Evolutionary conservation across 176 grass and related monocot genomes (phyloP).

Genomic region (Eleusine coracana): DNA sequence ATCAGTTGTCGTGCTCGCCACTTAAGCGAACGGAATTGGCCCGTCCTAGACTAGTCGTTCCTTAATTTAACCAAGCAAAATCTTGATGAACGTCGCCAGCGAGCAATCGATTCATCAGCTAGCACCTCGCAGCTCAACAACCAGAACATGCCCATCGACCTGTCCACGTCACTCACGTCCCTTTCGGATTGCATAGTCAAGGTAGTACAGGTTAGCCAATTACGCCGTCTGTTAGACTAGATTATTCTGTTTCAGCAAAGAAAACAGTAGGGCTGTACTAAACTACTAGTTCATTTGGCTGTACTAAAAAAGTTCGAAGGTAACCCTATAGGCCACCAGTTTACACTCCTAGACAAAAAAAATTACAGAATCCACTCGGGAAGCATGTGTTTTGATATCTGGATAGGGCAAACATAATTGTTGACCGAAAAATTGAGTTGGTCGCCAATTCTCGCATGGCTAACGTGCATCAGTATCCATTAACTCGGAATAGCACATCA

Average conservation of each 20-base stretch:
- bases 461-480: too few species aligned
- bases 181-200: neutral
- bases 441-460: too few species aligned
- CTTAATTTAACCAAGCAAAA: conserved; percentile 26
- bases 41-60: conserved; percentile 7
- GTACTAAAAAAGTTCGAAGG: too few species aligned
- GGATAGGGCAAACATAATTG: too few species aligned
- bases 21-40: conserved; percentile 21
- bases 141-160: neutral
- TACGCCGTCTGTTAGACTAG: too few species aligned
- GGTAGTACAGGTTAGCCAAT: conserved; percentile 33
- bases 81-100: conserved; percentile 4
- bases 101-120: neutral
- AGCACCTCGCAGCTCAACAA: conserved; percentile 32
- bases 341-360: too few species aligned
- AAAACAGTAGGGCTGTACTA: neutral
- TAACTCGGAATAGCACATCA: too few species aligned
- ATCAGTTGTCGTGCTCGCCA: neutral
- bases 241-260: neutral
- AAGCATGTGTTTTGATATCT: neutral
- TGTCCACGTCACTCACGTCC: conserved; percentile 18
- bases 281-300: too few species aligned
- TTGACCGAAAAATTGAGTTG: too few species aligned
- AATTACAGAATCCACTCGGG: too few species aligned
- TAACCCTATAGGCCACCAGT: too few species aligned